Evolutionary conservation across 1,284 basidiomycete genomes (phyloP).

Genomic region (Somion occarium): DNA sequence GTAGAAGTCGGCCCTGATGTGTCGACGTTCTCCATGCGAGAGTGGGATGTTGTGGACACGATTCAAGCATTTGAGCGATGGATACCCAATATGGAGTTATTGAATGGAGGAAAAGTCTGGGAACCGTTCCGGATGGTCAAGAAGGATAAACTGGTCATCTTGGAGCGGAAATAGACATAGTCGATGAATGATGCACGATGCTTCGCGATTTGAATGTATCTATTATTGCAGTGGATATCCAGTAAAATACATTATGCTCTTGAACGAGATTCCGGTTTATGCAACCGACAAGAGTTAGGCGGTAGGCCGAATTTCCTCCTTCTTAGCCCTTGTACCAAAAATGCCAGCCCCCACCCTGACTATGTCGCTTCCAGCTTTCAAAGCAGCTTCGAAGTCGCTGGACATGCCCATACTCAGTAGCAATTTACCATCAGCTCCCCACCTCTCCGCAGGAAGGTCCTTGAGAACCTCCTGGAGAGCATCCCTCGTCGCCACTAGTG

Average conservation of each 20-base stretch:
- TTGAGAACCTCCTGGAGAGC: constrained; percentile 47
- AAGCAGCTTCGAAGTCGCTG: constrained; percentile 86
- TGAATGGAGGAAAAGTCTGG: constrained; percentile 16
- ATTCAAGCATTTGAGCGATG: constrained; percentile 49
- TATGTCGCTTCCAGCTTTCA: constrained; percentile 80
- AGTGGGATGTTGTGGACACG: constrained; percentile 39
- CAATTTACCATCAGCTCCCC: constrained; percentile 56
- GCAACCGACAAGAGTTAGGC: neutral
- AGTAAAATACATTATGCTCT: neutral
- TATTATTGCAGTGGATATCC: neutral
- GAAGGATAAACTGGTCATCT: constrained; percentile 47
- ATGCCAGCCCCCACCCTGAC: constrained; percentile 92
- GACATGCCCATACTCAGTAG: constrained; percentile 99
- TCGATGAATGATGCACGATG: neutral
- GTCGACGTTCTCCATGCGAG: constrained; percentile 1
- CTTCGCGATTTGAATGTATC: neutral
- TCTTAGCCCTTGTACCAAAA: constrained; percentile 73
- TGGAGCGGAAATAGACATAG: constrained; percentile 27
- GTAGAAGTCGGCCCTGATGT: constrained; percentile 30
- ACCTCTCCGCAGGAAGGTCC: constrained; percentile 29
- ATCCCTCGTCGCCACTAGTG: constrained; percentile 61
- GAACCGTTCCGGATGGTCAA: constrained; percentile 35
- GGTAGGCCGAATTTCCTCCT: constrained; percentile 23
- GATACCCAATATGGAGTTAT: constrained; percentile 27
- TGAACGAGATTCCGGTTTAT: neutral